These are phyloP conservation scores for Tubosaeta sp. DNA, from an alignment of 768 basidiomycete genomes.

Conservation along the genomic window DNA sequence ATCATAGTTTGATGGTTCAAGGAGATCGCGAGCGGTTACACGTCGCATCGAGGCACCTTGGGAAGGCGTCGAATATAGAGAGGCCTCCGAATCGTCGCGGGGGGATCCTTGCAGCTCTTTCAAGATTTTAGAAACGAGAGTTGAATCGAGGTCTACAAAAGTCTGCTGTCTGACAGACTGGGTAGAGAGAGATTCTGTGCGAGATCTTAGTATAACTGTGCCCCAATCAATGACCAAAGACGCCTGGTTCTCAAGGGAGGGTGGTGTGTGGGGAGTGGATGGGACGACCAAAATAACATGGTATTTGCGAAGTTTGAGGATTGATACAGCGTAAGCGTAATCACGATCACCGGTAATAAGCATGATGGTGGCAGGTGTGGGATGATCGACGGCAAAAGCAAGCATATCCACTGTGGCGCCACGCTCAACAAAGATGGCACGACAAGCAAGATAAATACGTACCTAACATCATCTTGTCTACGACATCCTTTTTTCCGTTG, in stretches of 20 bases:
- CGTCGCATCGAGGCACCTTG: conserved; percentile 11
- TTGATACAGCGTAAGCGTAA: conserved; percentile 59
- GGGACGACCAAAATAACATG: conserved; percentile 49
- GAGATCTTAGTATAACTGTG: conserved; percentile 34
- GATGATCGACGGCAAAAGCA: conserved; percentile 59
- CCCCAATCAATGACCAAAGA: conserved; percentile 51
- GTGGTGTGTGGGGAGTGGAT: conserved; percentile 32
- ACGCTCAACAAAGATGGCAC: conserved; percentile 1
- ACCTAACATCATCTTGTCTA: conserved; percentile 48
- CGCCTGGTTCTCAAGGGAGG: conserved; percentile 51
- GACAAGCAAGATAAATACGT: conserved; percentile 5
- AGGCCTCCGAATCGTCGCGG: conserved; percentile 13
- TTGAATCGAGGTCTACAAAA: conserved; percentile 21
- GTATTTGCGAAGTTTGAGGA: conserved; percentile 50
- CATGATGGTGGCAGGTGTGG: conserved; percentile 49
- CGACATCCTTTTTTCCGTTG: conserved; percentile 34
- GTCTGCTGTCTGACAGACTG: conserved; percentile 27
- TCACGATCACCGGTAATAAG: conserved; percentile 67
- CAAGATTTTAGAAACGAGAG: conserved; percentile 16
- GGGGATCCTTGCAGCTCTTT: conserved; percentile 18
- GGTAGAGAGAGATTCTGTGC: conserved; percentile 16
- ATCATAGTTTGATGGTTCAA: conserved; percentile 16
- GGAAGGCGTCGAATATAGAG: conserved; percentile 1
- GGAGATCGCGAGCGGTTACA: conserved; percentile 21
- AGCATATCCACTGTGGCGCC: conserved; percentile 57